Evolutionary conservation across 177 flowering plant genomes (phyloP), one percentile per base, ranked within the genome.

Genomic region (Vitis hybrid): DNA sequence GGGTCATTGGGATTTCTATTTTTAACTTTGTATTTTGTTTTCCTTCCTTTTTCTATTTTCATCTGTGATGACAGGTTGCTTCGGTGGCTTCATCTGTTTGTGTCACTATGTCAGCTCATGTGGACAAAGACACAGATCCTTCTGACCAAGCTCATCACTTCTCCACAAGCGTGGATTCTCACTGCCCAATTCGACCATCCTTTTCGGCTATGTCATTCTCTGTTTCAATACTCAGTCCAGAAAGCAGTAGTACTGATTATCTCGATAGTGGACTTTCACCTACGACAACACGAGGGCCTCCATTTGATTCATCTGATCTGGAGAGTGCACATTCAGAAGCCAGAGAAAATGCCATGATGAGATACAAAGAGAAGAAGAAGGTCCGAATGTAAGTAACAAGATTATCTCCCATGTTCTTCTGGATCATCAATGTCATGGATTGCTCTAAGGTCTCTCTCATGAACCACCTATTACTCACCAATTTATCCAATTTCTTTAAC

Each of bases 301-400:
- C 78, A 61, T 64, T 72, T 58, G 49, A 70, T 54, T 79, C 79
- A 11, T 52, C 60, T 58, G 80, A 78, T 46, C 11, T 63, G 56
- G 78, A 80, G 27, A 52, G 35, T 63, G 27, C 71, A 18, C 78
- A 77, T 35, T 12, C 64, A 13, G 79, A 80, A 55, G 77, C 74
- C 21, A 79, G 80, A 71, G 83, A 77, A 69, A 78, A 68, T 66
- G 79, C 81, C 71, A 67, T 69, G 70, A 72, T 57, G 68, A 79
- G 81, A 64, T 71, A 79, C 78, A 84, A 82, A 73, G 86, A 84
- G 77, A 86, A 83, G 79, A 86, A 84, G 78, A 84, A 84, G 62
- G 65, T 74, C 11, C 72, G 78, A 61, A 41, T 70, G 89, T 88
- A 81, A 81, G 89, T 71, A 32, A 61, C 61, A 65, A 35, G 24